Percentiles rank a stretch among this genome's conserved stretches.
Conservation (phyloP, 1,139 yeast genomes). For the Zhuliangozyma blackwelliae region DNA sequence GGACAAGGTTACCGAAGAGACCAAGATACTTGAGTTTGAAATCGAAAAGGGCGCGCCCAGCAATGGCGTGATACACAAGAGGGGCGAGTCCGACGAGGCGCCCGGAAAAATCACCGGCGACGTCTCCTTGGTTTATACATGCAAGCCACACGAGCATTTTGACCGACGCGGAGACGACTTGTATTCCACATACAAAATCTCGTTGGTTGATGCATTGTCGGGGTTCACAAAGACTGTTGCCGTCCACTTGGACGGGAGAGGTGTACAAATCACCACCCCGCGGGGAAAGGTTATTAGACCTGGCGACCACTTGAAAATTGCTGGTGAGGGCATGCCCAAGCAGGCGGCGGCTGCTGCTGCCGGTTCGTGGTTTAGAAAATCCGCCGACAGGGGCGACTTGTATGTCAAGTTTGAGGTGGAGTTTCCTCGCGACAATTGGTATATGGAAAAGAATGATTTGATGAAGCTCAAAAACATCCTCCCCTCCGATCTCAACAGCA, state of each 20-base stretch:
- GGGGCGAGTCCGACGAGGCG: conserved; percentile 74
- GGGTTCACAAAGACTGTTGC: conserved; percentile 70
- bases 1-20: conserved; percentile 55
- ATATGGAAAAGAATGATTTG: conserved; percentile 60
- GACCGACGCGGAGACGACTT: conserved; percentile 62
- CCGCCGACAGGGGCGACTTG: conserved; percentile 58
- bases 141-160: conserved; percentile 45
- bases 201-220: conserved; percentile 76
- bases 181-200: conserved; percentile 53
- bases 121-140: conserved; percentile 57
- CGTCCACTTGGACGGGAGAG: conserved; percentile 81
- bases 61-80: conserved; percentile 58
- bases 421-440: conserved; percentile 85
- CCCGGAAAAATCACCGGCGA: conserved; percentile 79
- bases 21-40: conserved; percentile 73
- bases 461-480: conserved; percentile 49
- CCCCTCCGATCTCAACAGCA: conserved; percentile 38
- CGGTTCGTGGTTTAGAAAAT: conserved; percentile 28
- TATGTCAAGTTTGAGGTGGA: conserved; percentile 68
- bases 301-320: conserved; percentile 61
- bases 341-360: conserved; percentile 4
- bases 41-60: conserved; percentile 67
- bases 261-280: conserved; percentile 59
- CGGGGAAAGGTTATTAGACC: conserved; percentile 80
- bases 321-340: conserved; percentile 84